Conservation (phyloP, 208 protist genomes). For the Strigomonas culicis region DNA sequence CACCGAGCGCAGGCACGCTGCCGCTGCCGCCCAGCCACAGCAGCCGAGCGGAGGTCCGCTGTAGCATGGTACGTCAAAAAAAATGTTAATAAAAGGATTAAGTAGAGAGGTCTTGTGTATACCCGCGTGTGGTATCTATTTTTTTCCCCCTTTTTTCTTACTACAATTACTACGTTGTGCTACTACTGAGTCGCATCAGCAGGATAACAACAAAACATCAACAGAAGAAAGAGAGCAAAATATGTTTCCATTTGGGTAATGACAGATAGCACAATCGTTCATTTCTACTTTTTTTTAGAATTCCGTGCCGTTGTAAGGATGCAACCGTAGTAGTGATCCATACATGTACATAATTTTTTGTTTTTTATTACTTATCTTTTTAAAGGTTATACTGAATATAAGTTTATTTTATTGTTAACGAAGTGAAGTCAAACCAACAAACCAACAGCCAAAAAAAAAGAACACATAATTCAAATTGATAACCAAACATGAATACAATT, state of each 20-base stretch:
- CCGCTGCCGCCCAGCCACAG: constrained; percentile 75
- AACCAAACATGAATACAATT: neutral
- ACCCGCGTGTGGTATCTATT: too few relatives aligned
- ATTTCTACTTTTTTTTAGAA: constrained; percentile 1
- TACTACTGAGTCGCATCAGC: too few relatives aligned
- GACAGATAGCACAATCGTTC: neutral
- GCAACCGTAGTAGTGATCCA: neutral
- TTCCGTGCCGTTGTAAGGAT: neutral
- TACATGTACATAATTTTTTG: neutral
- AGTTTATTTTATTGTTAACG: neutral
- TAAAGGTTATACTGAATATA: constrained; percentile 5
- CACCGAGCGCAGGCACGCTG: constrained; percentile 39
- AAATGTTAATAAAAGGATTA: neutral
- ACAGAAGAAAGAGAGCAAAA: too few relatives aligned
- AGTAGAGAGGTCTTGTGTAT: neutral
- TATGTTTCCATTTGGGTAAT: neutral
- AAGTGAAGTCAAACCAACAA: too few relatives aligned
- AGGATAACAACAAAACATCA: too few relatives aligned
- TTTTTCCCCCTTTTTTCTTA: too few relatives aligned
- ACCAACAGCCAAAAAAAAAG: too few relatives aligned
- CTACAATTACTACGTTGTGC: too few relatives aligned
- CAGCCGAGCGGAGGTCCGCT: constrained; percentile 13
- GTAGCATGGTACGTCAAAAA: constrained; percentile 29
- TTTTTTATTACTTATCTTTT: constrained; percentile 9
- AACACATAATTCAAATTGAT: constrained; percentile 1